phyloP scores from a whole-genome alignment of 2,329 filamentous ascomycete species.

The Tolypocladium pustulatum region DNA sequence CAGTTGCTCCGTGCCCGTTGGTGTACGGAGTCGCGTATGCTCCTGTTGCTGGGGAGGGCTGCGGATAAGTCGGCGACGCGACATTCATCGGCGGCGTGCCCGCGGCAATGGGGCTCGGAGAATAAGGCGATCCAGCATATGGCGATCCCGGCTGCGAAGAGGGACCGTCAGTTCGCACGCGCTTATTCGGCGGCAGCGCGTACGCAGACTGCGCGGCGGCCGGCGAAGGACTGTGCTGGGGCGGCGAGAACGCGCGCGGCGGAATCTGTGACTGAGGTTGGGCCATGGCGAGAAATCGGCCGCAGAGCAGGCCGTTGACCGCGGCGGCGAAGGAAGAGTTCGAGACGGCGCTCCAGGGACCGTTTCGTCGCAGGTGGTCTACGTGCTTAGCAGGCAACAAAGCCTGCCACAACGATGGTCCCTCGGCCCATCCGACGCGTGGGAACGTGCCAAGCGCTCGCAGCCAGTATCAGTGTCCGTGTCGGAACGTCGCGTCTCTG shows the following conservation, averaged over 20 bases:
- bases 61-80: constrained; percentile 24
- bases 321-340: constrained; percentile 4
- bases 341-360: neutral
- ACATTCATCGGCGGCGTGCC: constrained; percentile 28
- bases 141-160: constrained; percentile 57
- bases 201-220: constrained; percentile 42
- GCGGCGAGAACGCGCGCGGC: constrained; percentile 50
- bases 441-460: constrained; percentile 2
- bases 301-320: neutral
- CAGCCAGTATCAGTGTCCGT: neutral
- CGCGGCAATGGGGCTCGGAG: constrained; percentile 32
- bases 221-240: constrained; percentile 52
- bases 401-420: constrained; percentile 36
- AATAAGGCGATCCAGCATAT: constrained; percentile 42
- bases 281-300: constrained; percentile 34
- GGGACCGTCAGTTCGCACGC: constrained; percentile 47
- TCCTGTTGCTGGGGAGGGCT: constrained; percentile 19
- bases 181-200: constrained; percentile 59
- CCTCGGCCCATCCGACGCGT: constrained; percentile 36
- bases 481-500: neutral
- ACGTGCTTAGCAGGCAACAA: constrained; percentile 31
- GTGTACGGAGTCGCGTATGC: constrained; percentile 26
- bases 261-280: constrained; percentile 44
- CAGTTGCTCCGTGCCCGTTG: constrained; percentile 25
- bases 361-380: constrained; percentile 8